Percentiles rank a stretch among this genome's conserved stretches.
Evolutionary conservation across 139 green algal genomes (phyloP).

Genomic region (Chlorella vulgaris): DNA sequence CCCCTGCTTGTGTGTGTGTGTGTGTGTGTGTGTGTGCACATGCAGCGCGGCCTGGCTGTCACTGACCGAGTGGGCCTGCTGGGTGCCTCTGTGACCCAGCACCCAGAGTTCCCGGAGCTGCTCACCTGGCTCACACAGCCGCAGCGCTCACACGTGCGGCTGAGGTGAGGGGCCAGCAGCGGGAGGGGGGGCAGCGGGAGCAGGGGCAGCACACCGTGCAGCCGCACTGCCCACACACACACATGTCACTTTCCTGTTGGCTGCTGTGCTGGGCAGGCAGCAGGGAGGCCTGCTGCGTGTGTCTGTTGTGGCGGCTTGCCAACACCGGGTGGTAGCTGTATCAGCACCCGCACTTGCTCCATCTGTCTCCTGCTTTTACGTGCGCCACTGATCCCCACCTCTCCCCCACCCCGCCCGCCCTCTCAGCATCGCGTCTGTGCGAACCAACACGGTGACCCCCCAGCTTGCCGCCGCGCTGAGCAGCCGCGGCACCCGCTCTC

Average conservation of each 20-base stretch:
- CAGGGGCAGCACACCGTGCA: no score
- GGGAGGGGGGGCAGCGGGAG: no score
- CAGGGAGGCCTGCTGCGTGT: no score
- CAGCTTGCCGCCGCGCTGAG: conserved; percentile 54
- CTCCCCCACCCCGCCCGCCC: not conserved
- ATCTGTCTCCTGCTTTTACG: no score
- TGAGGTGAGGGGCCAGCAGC: conserved; percentile 17
- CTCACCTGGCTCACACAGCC: conserved; percentile 50
- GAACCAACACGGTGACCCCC: conserved; percentile 60
- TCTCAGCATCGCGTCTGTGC: conserved; percentile 43
- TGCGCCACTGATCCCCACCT: not conserved
- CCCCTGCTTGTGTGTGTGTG: not conserved
- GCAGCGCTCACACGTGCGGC: conserved; percentile 46
- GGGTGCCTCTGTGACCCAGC: conserved; percentile 60
- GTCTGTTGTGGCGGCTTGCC: no score
- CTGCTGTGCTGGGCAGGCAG: no score
- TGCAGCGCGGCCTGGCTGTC: conserved; percentile 46
- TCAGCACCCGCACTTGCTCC: not conserved
- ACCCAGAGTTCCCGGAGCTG: conserved; percentile 59
- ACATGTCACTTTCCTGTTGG: no score
- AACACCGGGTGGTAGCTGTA: no score
- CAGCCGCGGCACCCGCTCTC: conserved; percentile 51
- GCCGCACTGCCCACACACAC: no score
- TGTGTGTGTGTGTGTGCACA: not conserved
- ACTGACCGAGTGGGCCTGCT: conserved; percentile 58